Evolutionary conservation across 805 yeast genomes (phyloP), one percentile per base, ranked within the genome.

Genomic region (Candida tibetensis): DNA sequence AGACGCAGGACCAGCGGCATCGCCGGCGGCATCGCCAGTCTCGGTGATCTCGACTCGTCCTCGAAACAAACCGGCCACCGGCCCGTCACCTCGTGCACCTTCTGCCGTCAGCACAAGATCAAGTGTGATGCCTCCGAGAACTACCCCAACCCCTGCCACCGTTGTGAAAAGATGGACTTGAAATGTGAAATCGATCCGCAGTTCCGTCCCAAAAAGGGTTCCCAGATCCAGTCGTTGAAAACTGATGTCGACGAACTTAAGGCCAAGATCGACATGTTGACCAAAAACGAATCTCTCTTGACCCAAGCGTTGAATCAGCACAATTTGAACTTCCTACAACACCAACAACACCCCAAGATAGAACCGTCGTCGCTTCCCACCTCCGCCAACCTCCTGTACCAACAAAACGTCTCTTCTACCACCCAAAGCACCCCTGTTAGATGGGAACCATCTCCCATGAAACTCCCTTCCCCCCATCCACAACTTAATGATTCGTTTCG

Each of bases 61-160:
- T 29, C 54, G 31, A 62, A 61, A 44, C 64, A 58, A 39, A 58
- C 70, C 1, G 70, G 70, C 13, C 91, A 85, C 52, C 66, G 96
- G 39, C 96, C 96, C 0, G 95, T 89, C 1, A 87, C 95, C 0
- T 84, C 95, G 3, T 90, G 97, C 57, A 86, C 96, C 0, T 93
- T 88, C 57, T 90, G 97, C 56, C 77, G 97, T 36, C 96, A 90
- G 57, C 96, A 89, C 59, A 90, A 90, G 61, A 88, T 90, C 58
- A 85, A 84, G 56, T 90, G 97, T 62, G 87, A 90, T 56, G 97
- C 97, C 1, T 76, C 87, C 2, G 90, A 84, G 16, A 78, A 82
- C 45, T 84, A 76, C 48, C 96, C 96, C 0, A 67, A 70, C 5
- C 85, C 96, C 0, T 90, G 97, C 58, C 75, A 83, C 13, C 63